These are phyloP conservation scores for Grosmannia serpens DNA, from an alignment of 2,329 filamentous ascomycete genomes.

Conservation along the genomic window DNA sequence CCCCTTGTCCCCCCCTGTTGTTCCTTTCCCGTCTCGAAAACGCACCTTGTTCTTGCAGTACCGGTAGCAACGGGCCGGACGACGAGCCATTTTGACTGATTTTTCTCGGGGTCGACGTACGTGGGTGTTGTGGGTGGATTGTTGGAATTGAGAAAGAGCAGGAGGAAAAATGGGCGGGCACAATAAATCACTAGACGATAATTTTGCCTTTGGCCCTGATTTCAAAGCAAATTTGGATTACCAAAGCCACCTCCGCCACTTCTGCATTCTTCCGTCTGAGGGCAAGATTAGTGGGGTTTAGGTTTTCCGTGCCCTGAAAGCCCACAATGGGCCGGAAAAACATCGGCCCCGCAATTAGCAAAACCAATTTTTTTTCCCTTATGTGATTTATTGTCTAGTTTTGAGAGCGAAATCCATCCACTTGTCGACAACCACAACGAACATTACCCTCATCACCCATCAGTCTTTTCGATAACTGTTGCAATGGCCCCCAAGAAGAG, in stretches of 20 bases:
- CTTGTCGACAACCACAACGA: background rate
- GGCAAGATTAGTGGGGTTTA: slow-evolving; percentile 23
- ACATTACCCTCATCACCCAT: background rate
- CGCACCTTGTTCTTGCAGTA: slow-evolving; percentile 99
- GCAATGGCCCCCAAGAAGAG: slow-evolving; percentile 59
- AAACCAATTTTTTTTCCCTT: background rate
- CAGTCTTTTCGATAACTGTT: slow-evolving; percentile 18
- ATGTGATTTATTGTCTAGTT: background rate
- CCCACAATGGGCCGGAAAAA: slow-evolving; percentile 9
- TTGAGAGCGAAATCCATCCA: background rate
- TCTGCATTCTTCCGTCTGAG: slow-evolving; percentile 3
- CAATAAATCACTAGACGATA: slow-evolving; percentile 1
- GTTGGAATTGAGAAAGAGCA: slow-evolving; percentile 25
- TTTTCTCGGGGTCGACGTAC: slow-evolving; percentile 23
- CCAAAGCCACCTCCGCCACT: slow-evolving; percentile 7
- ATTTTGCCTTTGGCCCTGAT: slow-evolving; percentile 26
- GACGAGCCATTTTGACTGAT: slow-evolving; percentile 90
- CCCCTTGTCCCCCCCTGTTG: background rate
- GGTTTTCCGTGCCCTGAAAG: slow-evolving; percentile 19
- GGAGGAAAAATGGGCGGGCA: slow-evolving; percentile 1
- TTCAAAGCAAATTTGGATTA: slow-evolving; percentile 37
- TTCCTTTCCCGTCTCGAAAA: slow-evolving; percentile 13
- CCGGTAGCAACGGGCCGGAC: slow-evolving; percentile 98
- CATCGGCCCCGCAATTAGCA: background rate
- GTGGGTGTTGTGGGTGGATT: slow-evolving; percentile 14